These are phyloP conservation scores for Tympanopsis confertula DNA, from an alignment of 2,329 filamentous ascomycete genomes.

Conservation along the genomic window DNA sequence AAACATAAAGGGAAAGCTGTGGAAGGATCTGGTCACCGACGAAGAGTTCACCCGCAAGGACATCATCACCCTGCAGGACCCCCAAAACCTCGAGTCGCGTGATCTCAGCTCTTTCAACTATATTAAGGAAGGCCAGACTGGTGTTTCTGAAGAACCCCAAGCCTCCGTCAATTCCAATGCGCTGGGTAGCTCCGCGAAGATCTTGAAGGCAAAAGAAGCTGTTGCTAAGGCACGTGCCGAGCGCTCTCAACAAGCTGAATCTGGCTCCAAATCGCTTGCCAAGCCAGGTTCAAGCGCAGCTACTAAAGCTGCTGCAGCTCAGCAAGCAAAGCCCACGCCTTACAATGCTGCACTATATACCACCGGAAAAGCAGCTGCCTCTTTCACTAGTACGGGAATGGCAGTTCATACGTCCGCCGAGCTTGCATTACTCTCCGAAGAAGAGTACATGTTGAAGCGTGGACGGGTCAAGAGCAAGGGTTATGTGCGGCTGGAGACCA, in stretches of 20 bases:
- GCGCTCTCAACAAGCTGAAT: conserved; percentile 45
- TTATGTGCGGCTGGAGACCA: conserved; percentile 83
- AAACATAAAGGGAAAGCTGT: conserved; percentile 95
- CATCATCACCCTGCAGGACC: conserved; percentile 92
- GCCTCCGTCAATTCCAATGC: conserved; percentile 69
- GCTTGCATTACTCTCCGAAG: conserved; percentile 75
- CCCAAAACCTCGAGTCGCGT: conserved; percentile 72
- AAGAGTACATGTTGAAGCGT: conserved; percentile 93
- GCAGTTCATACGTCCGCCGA: conserved; percentile 85
- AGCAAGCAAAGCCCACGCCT: conserved; percentile 3
- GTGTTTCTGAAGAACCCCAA: conserved; percentile 50
- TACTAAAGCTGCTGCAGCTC: conserved; percentile 12
- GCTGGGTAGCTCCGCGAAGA: conserved; percentile 71
- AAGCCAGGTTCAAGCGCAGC: conserved; percentile 17
- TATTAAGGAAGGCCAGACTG: conserved; percentile 67
- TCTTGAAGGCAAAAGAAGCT: conserved; percentile 80
- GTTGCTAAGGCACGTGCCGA: conserved; percentile 81
- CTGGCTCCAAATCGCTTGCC: conserved; percentile 38
- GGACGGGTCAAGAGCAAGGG: conserved; percentile 81
- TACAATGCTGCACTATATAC: conserved; percentile 87
- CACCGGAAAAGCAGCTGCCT: conserved; percentile 80
- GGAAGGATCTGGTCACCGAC: conserved; percentile 82
- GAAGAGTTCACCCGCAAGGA: conserved; percentile 77
- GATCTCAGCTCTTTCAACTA: conserved; percentile 85
- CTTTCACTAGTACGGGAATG: conserved; percentile 87